Percentiles rank a stretch among this genome's conserved stretches.
Evolutionary conservation across 371 early-diverging fungal genomes (phyloP).

Genomic region (Lichtheimia ramosa): DNA sequence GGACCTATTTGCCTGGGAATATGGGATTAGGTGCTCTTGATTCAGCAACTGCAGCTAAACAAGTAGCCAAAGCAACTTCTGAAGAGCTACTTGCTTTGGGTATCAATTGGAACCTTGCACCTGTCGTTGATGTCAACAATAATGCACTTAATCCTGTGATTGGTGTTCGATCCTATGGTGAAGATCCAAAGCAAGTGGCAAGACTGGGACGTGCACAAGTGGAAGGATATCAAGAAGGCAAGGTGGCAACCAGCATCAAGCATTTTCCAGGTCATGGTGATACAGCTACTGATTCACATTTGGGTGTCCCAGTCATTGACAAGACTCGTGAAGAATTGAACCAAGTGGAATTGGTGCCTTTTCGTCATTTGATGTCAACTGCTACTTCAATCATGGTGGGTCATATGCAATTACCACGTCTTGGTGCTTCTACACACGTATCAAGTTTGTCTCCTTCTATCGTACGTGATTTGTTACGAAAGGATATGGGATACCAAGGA

Average conservation of each 20-base stretch:
- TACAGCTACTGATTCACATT: conserved; percentile 51
- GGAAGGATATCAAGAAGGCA: conserved; percentile 34
- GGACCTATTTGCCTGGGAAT: conserved; percentile 46
- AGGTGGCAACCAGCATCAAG: conserved; percentile 40
- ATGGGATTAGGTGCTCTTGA: conserved; percentile 48
- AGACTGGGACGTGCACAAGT: conserved; percentile 39
- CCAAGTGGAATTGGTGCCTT: conserved; percentile 41
- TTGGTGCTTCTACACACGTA: conserved; percentile 20
- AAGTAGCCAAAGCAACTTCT: conserved; percentile 39
- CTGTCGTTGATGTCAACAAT: conserved; percentile 49
- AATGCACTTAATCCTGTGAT: conserved; percentile 54
- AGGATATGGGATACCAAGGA: conserved; percentile 40
- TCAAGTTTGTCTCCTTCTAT: conserved; percentile 41
- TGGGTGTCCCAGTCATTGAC: conserved; percentile 49
- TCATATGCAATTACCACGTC: conserved; percentile 45
- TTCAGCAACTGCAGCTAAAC: conserved; percentile 23
- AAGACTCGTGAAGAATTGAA: conserved; percentile 38
- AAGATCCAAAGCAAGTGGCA: conserved; percentile 37
- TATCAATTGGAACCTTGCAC: conserved; percentile 53
- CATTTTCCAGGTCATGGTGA: conserved; percentile 61
- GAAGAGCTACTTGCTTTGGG: conserved; percentile 39
- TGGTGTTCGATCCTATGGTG: conserved; percentile 47
- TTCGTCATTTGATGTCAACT: conserved; percentile 21
- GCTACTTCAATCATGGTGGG: conserved; percentile 49
- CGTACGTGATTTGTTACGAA: conserved; percentile 34